These are phyloP conservation scores for Mycena indigotica DNA, from an alignment of 768 basidiomycete species.

Conservation along the genomic window DNA sequence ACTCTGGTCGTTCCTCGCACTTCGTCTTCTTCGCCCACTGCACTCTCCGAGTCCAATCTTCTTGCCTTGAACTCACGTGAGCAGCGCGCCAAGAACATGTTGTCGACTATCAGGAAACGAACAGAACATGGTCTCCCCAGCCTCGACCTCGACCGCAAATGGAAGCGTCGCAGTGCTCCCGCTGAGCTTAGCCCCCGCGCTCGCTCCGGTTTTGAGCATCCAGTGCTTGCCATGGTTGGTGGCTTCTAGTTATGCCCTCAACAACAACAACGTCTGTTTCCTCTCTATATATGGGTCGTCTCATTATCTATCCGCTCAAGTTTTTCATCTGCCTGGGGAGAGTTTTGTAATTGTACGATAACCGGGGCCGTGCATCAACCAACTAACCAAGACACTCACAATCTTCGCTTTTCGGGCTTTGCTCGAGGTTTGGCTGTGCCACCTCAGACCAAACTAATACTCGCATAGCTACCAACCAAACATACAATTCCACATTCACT, in stretches of 20 bases:
- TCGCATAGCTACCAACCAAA: conserved; percentile 8
- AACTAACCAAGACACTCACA: conserved; percentile 6
- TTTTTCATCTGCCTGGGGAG: conserved; percentile 8
- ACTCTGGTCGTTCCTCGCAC: conserved; percentile 52
- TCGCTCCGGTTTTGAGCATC: conserved; percentile 60
- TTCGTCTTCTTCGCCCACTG: conserved; percentile 41
- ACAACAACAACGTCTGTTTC: conserved; percentile 40
- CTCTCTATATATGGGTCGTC: too few species aligned
- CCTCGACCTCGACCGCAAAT: conserved; percentile 36
- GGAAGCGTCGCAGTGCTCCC: conserved; percentile 63
- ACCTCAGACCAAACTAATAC: conserved; percentile 8
- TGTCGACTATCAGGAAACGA: conserved; percentile 62
- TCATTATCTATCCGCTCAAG: conserved; percentile 37
- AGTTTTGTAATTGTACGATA: conserved; percentile 25
- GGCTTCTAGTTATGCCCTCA: conserved; percentile 58
- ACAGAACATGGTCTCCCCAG: conserved; percentile 37
- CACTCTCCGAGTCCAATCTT: conserved; percentile 57
- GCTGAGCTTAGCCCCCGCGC: conserved; percentile 55
- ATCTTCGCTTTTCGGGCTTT: conserved; percentile 10
- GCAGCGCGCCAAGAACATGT: conserved; percentile 64
- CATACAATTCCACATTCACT: conserved; percentile 4
- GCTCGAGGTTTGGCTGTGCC: conserved; percentile 22
- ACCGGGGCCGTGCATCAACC: conserved; percentile 6
- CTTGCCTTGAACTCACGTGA: conserved; percentile 52
- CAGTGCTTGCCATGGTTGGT: conserved; percentile 58